Evolutionary conservation across 257 asterid genomes (phyloP), one percentile per base, ranked within the genome.

Genomic region (Verbena officinalis): DNA sequence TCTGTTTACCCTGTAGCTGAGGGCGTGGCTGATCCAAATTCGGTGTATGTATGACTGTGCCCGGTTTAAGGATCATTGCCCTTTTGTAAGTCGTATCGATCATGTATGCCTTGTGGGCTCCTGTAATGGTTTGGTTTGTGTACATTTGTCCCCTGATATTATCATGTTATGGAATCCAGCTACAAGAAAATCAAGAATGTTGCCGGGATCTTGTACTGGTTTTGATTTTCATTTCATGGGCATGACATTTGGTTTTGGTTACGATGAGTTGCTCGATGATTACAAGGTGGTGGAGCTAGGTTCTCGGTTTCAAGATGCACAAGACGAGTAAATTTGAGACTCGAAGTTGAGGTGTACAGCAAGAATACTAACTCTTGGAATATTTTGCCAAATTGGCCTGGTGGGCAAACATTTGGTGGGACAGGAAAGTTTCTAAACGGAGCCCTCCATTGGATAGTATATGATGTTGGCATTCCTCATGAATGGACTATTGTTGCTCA

Each of bases 251-350:
- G 75, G 62, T 30, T 62, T 74, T 50, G 71, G 64, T 49, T 68
- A 62, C 20, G 75, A 74, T 10, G 71, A 74, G 27, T 43, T 68
- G 55, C 70, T 68, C 7, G 65, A 68, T 73, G 73, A 73, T 62
- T 73, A 73, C 27, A 73, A 73, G 51, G 69, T 66, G 50, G 73
- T 73, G 55, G 70, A 62, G 50, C 14, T 10, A 9, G 40, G 68
- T 55, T 49, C 16, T 4, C 38, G 21, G 15, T 19, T 5, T 20
- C 58, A 16, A 19, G 49, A 27, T 36, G 11, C 8, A 1, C 9
- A 7, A 2, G 5, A 2, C 1, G 40, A 36, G 15, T 56, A 23
- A n/a, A n/a, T n/a, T n/a, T 39, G 72, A 55, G 42, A 58, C 17
- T 57, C 58, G n/a, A 62, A 34, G 50, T 68, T 5, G 62, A 55